Evolutionary conservation across 371 early-diverging fungal genomes (phyloP).

Genomic region (Capniomyces stellatus): DNA sequence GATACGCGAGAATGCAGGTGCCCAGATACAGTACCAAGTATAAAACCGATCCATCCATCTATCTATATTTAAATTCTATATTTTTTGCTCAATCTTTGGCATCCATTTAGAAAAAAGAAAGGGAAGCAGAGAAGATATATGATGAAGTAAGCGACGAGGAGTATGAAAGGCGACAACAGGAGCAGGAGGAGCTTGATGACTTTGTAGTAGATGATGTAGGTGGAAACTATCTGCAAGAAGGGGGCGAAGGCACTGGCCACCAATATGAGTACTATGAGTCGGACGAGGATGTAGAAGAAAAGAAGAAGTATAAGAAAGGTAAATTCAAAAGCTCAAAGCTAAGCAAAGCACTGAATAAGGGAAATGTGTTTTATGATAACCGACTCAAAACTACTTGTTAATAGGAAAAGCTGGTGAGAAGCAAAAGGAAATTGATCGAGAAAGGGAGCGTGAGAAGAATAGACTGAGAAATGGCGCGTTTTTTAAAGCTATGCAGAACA

Average conservation of each 20-base stretch:
- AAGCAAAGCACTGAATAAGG: no score
- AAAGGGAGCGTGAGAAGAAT: background rate
- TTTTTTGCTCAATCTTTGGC: no score
- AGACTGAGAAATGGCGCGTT: background rate
- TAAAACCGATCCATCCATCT: no score
- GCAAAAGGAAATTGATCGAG: background rate
- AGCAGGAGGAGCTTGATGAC: slow-evolving; percentile 18
- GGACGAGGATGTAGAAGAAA: background rate
- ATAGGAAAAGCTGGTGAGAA: background rate
- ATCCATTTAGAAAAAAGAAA: background rate
- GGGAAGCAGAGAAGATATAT: slow-evolving; percentile 9
- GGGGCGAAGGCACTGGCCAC: slow-evolving; percentile 19
- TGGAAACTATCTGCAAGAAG: slow-evolving; percentile 25
- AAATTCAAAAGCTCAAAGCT: background rate
- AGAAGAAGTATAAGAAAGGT: background rate
- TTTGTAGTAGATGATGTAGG: slow-evolving; percentile 41
- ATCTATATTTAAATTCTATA: no score
- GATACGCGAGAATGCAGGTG: no score
- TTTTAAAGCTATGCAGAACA: background rate
- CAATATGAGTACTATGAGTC: background rate
- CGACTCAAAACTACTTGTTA: no score
- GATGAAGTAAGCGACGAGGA: slow-evolving; percentile 26
- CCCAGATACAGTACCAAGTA: no score
- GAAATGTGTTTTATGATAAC: no score
- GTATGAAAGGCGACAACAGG: slow-evolving; percentile 9